Evolutionary conservation across 176 grass and related monocot species (phyloP), one percentile per base, ranked within the genome.

Genomic region (Alopecurus myosuroides): DNA sequence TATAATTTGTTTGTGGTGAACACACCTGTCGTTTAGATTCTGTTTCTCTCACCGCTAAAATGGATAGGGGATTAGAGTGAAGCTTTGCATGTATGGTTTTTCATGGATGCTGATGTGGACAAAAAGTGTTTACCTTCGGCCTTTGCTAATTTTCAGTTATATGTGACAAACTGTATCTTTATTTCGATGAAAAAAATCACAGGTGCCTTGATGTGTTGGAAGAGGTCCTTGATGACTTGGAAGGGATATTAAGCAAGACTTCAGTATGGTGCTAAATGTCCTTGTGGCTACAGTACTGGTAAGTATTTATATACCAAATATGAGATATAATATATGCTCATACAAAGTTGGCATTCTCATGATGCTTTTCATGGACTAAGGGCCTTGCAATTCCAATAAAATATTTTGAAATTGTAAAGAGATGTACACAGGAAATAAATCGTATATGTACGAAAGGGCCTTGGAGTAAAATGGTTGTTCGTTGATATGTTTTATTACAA

Each of bases 171-270:
- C 41, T 67, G 48, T 69, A 72, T 45, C 13, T 61, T 49, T 8
- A 15, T 36, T 77, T 23, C 19, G 18, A 49, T 48, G 26, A 29
- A 62, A 62, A n/a, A 79, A 46, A 33, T 66, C 45, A 33, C 64
- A 98, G 95, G 91, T 98, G 94, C 69, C 82, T 98, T 78, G 88
- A 94, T 89, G 90, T 68, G n/a, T n/a, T n/a, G n/a, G n/a, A n/a
- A n/a, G n/a, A n/a, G n/a, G n/a, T n/a, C n/a, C n/a, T n/a, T n/a
- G n/a, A n/a, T n/a, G n/a, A n/a, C n/a, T n/a, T 74, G 95, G 95
- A 74, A 88, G 95, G 73, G 95, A 98, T 72, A 89, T 98, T 73
- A 94, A 76, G 76, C 95, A 76, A 98, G 95, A 81, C 67, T 98
- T 93, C 92, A 98, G 58, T 94, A 98, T 85, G 88, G 88, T 81